Conservation (phyloP, 495 filamentous ascomycete genomes). For the Penicillium lividum region DNA sequence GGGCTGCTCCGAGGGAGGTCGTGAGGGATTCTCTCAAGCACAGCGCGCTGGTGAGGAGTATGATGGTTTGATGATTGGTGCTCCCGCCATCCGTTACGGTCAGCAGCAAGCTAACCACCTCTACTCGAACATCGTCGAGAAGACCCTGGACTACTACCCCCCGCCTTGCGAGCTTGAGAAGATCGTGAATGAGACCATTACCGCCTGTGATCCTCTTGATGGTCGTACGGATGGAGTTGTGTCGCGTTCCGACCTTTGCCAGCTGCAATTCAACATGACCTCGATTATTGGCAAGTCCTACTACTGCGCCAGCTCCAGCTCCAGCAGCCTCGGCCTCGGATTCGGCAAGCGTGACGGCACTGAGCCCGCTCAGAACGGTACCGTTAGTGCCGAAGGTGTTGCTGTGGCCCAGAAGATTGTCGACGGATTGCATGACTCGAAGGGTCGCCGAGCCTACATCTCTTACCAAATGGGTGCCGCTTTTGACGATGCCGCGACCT, state of each 20-base stretch:
- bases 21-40: constrained; percentile 47
- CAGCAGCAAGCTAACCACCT: constrained; percentile 49
- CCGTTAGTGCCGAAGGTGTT: constrained; percentile 38
- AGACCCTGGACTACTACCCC: constrained; percentile 43
- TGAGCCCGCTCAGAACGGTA: constrained; percentile 46
- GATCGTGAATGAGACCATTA: constrained; percentile 45
- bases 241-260: constrained; percentile 50
- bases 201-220: constrained; percentile 52
- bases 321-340: constrained; percentile 2
- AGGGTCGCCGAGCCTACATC: constrained; percentile 47
- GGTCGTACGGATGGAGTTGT: constrained; percentile 52
- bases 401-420: constrained; percentile 43
- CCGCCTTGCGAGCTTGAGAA: constrained; percentile 46
- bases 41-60: constrained; percentile 48
- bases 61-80: constrained; percentile 49
- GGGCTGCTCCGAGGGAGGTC: constrained; percentile 52
- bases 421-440: constrained; percentile 44
- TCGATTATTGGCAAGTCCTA: constrained; percentile 45
- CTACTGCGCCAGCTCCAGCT: constrained; percentile 36
- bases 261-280: constrained; percentile 40
- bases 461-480: constrained; percentile 42
- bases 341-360: constrained; percentile 7
- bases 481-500: constrained; percentile 46
- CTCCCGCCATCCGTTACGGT: constrained; percentile 50
- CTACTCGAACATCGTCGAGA: constrained; percentile 39